Conservation (phyloP, 495 filamentous ascomycete species). For the Aspergillus sclerotioniger region DNA sequence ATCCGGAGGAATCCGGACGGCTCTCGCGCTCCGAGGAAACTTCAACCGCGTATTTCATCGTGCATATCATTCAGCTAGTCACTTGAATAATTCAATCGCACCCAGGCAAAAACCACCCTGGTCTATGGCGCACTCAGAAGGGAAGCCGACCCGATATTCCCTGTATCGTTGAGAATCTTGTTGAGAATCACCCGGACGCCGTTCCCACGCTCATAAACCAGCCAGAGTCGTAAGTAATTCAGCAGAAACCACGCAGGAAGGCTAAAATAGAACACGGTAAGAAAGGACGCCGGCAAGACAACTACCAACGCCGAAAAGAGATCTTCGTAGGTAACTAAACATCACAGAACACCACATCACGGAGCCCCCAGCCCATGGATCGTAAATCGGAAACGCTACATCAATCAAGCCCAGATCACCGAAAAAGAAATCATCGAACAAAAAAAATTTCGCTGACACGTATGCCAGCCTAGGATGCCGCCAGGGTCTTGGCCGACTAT, state of each 20-base stretch:
- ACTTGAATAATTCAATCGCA: neutral
- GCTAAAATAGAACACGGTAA: neutral
- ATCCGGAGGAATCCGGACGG: no score
- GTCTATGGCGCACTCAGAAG: conserved; percentile 6
- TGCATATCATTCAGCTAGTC: conserved; percentile 1
- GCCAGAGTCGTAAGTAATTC: conserved; percentile 4
- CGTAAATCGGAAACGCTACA: neutral
- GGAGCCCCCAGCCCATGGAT: neutral
- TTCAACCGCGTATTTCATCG: neutral
- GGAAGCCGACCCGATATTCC: conserved; percentile 1
- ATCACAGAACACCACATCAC: neutral
- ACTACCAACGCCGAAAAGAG: neutral
- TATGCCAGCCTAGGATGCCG: neutral
- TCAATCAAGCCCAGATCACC: neutral
- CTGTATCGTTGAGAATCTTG: neutral
- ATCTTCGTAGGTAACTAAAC: neutral
- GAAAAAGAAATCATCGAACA: conserved; percentile 8
- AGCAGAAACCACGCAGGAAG: neutral
- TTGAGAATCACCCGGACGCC: conserved; percentile 1
- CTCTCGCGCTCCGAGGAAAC: no score
- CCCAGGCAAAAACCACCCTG: conserved; percentile 3
- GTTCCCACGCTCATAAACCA: conserved; percentile 9
- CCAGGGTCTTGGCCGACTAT: conserved; percentile 17
- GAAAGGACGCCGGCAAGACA: neutral
- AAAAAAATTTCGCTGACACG: neutral